Conservation (phyloP, 768 basidiomycete genomes). For the Hysterangium stoloniferum region DNA sequence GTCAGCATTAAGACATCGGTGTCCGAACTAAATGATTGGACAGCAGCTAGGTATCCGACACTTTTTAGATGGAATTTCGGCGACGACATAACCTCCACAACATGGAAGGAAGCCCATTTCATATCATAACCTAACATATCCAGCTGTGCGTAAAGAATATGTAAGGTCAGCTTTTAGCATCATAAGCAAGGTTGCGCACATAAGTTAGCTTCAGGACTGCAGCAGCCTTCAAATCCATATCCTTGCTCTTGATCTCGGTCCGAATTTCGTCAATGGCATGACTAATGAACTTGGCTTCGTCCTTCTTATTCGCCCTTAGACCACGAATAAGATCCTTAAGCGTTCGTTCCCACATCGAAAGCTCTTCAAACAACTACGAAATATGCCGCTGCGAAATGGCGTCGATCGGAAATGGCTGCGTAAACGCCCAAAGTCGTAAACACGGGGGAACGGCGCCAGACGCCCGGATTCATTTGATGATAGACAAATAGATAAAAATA, state of each 20-base stretch:
- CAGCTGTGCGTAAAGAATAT: conserved; percentile 47
- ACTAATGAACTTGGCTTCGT: conserved; percentile 86
- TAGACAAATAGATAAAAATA: no score
- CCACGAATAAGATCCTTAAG: conserved; percentile 94
- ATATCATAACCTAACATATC: conserved; percentile 97
- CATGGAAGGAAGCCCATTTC: conserved; percentile 93
- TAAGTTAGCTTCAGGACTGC: conserved; percentile 95
- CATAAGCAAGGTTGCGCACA: conserved; percentile 45
- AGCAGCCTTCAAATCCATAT: conserved; percentile 95
- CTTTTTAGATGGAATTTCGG: conserved; percentile 86
- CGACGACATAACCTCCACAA: conserved; percentile 98
- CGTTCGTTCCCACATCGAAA: conserved; percentile 96
- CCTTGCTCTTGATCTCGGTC: conserved; percentile 83
- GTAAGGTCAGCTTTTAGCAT: conserved; percentile 11
- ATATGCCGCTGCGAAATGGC: no score
- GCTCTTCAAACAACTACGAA: no score
- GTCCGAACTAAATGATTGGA: conserved; percentile 85
- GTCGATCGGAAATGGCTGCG: no score
- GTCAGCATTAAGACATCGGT: conserved; percentile 98
- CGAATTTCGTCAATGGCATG: conserved; percentile 93
- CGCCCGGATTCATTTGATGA: no score
- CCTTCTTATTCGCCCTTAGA: conserved; percentile 89
- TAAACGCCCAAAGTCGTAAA: no score
- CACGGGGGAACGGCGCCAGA: no score
- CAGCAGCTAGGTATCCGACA: conserved; percentile 91